Base-by-base conservation (phyloP, 164 flowering plant genomes). In the Taxillus chinensis region DNA sequence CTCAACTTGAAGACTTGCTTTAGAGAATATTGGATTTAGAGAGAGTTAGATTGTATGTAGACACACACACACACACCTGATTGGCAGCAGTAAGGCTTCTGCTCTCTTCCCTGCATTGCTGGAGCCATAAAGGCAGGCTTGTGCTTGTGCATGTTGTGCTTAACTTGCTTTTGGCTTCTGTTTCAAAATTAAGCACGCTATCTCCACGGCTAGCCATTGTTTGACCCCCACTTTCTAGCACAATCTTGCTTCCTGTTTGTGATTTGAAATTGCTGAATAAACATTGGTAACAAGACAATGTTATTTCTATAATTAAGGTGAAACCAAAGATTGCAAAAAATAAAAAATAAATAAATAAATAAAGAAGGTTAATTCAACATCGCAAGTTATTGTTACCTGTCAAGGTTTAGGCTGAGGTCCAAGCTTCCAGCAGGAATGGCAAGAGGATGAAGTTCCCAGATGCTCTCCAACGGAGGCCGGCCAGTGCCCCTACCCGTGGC, bases 371-470 rank as follows among this genome's bases (percentile, higher is more conserved):
- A n/a, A n/a, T 8, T n/a, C 5, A 55, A 17, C 58, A 17, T 5
- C 5, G 38, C 8, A 11, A 4, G 12, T 48, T 3, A 11, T 0
- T 48, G 4, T 55, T 38, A 55, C 58, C 58, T 55, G 13, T 55
- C 39, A 38, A 55, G 37, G 40, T 15, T 55, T 10, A 55, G 58
- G 12, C 58, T 55, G 37, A 55, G 38, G 13, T 55, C 58, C 58
- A 55, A 55, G 40, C 39, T 55, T 2, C 39, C 40, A 17, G 13
- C 8, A 55, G 58, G 40, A 38, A 55, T 16, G n/a, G 58, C 40
- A 7, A 55, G 40, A 55, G 58, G 58, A 38, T 55, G 58, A 13
- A 55, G 58, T 2, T 55, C 58, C 58, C 38, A 55, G 0, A 55
- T 17, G 1, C 37, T 17, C 8, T 55, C 39, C 8, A 55, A 16